Base-by-base conservation (phyloP, 2,329 filamentous ascomycete genomes). In the Dothistroma septosporum region DNA sequence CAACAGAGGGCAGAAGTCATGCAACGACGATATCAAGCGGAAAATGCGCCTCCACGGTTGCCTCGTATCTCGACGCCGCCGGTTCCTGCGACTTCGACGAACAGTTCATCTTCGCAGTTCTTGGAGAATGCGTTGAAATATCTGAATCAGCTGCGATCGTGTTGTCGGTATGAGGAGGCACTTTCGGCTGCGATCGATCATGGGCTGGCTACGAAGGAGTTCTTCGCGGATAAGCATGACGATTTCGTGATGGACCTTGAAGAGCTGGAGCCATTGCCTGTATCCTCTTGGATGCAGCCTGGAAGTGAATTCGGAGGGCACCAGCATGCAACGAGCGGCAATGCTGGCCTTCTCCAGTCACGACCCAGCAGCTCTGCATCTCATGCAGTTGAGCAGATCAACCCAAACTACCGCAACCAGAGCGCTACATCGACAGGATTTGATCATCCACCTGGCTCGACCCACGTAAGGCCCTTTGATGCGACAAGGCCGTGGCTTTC, bases 41-140 rank as follows among this genome's bases (percentile, higher is more conserved):
- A 76, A 54, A 73, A 70, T 55, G 69, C 69, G 24, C 66, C 69
- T 22, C 68, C 70, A 49, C 63, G 70, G 54, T 57, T 71, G 21
- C 70, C 70, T n/a, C 60, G 70, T 19, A 66, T 72, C 41, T 68
- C 67, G 1, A 68, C 69, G 24, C 69, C 69, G 21, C 66, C 69
- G 1, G 58, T 64, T 21, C 66, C 69, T 8, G 28, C 61, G 21
- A 61, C 49, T 9, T 58, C 63, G 10, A 41, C 61, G 11, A 21
- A 64, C 12, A 41, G 55, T 14, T 41, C 59, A 9, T 58, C 72
- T 67, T 73, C 75, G 41, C 72, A 75, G 14, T 72, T 76, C 55
- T 70, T 88, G 55, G 83, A 85, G 68, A 81, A 83, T 65, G 82
- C 83, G 1, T 82, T 88, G 67, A 81, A 79, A 66, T 88, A 88